Base-by-base conservation (phyloP, 805 yeast species). In the Brettanomyces sp. region DNA sequence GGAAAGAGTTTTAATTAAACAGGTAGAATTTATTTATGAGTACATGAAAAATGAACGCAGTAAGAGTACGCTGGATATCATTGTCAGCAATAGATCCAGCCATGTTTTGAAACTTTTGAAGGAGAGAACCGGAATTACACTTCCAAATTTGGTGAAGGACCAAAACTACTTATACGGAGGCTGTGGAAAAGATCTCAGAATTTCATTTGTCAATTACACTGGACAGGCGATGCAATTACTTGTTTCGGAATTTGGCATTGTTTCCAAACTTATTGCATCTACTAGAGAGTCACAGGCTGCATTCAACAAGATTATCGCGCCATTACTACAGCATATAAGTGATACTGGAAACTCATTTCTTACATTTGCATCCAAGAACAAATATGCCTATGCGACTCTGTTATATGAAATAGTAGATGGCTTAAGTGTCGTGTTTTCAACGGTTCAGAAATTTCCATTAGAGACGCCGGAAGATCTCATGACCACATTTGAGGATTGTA, bases 221-320 rank as follows among this genome's bases (percentile, higher is more conserved):
- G 44, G 45, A 7, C 32, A 22, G 1, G 34, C 57, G 1, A 48
- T 47, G 14, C 22, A 36, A 11, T 39, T 49, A 4, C 39, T 61
- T 36, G 45, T 22, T 21, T 41, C 45, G 21, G 66, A 60, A 44
- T 49, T 55, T 5, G 34, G 42, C 7, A 45, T 57, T 8, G 41
- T 55, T 12, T 52, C 54, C 6, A 44, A 46, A 33, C 28, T 60
- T 1, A 44, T 74, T 77, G 52, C 70, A 71, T 36, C 56, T 59
- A 28, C 62, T 63, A 41, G 57, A 52, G 49, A 60, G 62, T 25
- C 63, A 59, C 38, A 72, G 66, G 48, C 69, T 66, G 9, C 83
- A 77, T 1, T 85, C 76, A 60, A 80, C 76, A 57, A 77, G 70
- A 58, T 86, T 80, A 4, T 72, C 74, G 43, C 79, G 73, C 60